phyloP scores from a whole-genome alignment of 768 basidiomycete species.

The Cubamyces sp. region DNA sequence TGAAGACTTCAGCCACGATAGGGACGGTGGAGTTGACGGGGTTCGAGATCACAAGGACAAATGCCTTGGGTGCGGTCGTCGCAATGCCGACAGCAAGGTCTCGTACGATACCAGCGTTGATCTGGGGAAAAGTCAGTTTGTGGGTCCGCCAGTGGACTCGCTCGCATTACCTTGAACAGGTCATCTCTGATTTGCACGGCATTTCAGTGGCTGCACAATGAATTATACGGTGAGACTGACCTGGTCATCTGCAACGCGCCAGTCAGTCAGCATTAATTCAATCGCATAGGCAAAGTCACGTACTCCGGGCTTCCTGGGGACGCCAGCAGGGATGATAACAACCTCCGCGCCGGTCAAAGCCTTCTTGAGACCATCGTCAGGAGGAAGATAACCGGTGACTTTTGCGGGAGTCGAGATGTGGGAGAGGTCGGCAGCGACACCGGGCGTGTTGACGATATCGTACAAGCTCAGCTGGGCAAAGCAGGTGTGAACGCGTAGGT shows the following conservation, averaged over 20 bases:
- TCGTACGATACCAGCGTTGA: conserved; percentile 96
- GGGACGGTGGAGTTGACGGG: conserved; percentile 99
- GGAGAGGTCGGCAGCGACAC: conserved; percentile 93
- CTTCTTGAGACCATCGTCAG: conserved; percentile 82
- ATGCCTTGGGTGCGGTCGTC: conserved; percentile 81
- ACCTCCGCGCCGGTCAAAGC: conserved; percentile 84
- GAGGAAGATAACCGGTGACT: conserved; percentile 78
- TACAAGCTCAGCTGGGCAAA: conserved; percentile 73
- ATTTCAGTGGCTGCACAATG: conserved; percentile 18
- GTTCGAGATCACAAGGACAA: conserved; percentile 96
- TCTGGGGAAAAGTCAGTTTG: conserved; percentile 50
- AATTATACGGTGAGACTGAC: conserved; percentile 35
- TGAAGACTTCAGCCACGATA: conserved; percentile 93
- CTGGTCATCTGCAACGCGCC: conserved; percentile 49
- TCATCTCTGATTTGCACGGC: conserved; percentile 68
- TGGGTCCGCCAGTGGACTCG: not conserved
- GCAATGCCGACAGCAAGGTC: conserved; percentile 93
- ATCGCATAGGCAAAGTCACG: conserved; percentile 35
- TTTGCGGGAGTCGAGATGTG: conserved; percentile 91
- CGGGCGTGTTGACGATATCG: conserved; percentile 98
- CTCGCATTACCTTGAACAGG: conserved; percentile 79
- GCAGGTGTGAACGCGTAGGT: not conserved
- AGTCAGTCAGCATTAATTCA: conserved; percentile 1
- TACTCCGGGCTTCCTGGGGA: conserved; percentile 94
- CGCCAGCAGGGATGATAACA: conserved; percentile 95